A percentile compares a stretch with the other conserved stretches of the same genome.
These are phyloP conservation scores for Boletus reticuloceps DNA, from an alignment of 768 basidiomycete genomes.

Conservation along the genomic window DNA sequence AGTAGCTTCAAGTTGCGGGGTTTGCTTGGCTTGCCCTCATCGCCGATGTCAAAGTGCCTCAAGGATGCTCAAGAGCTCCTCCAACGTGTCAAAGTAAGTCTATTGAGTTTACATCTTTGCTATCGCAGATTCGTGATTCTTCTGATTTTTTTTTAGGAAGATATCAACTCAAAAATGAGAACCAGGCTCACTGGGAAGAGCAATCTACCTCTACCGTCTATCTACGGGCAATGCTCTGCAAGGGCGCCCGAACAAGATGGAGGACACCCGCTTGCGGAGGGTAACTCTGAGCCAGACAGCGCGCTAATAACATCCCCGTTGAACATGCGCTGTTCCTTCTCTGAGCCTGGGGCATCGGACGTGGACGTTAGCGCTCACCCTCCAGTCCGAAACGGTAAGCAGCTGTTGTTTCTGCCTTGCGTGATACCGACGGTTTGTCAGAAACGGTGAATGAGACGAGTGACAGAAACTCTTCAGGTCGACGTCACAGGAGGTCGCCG, in stretches of 20 bases:
- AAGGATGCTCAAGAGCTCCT: conserved; percentile 3
- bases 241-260: not conserved
- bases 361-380: not conserved
- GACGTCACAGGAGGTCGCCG: not conserved
- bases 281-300: not conserved
- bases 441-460: not conserved
- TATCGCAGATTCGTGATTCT: not conserved
- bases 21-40: conserved; percentile 9
- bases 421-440: not conserved
- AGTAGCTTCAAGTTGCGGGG: not conserved
- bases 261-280: not conserved
- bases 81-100: conserved; percentile 3
- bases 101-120: not conserved
- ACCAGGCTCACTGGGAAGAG: not conserved
- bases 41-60: not conserved
- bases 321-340: not conserved
- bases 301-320: not conserved
- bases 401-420: not conserved
- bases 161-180: conserved; percentile 1
- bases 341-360: not conserved
- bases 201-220: not conserved
- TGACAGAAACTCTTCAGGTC: not conserved
- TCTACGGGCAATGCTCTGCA: not conserved
- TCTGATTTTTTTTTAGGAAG: not conserved
- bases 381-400: conserved; percentile 1